Evolutionary conservation across 768 basidiomycete genomes (phyloP), one percentile per base, ranked within the genome.

Genomic region (Termitomyces sp.): DNA sequence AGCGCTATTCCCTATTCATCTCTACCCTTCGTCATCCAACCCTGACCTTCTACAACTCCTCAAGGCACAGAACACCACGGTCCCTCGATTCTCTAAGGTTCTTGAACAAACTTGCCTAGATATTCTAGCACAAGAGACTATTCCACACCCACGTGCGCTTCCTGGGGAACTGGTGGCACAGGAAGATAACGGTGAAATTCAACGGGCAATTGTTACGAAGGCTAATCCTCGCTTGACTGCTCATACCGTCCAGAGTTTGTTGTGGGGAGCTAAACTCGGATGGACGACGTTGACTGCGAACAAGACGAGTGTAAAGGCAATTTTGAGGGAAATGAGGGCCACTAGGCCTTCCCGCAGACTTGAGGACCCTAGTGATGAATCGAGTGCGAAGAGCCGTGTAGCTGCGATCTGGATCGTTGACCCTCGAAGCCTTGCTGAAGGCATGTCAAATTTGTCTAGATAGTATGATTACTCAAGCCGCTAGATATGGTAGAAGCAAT

Each of bases 271-370:
- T 0, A 72, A 72, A 40, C 72, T 80, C 28, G 85, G 86, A 0
- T 87, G 89, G 88, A 94, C 93, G 60, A 92, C 90, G n/a, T 73
- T 95, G 49, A 94, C 92, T 4, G 91, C 91, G 9, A 95, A 96
- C 63, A 78, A 83, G 61, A 79, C 86, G 32, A 92, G 92, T 62
- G 83, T 94, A 26, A 85, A 80, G 65, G 85, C 85, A 24, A 75
- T 94, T n/a, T 59, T 93, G 58, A 76, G 84, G 59, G 88, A 88
- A 68, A 79, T 92, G 69, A 80, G 75, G 56, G 65, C 69, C 16
- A 71, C 73, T 2, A 72, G 72, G 32, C 64, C 72, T 28, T 67
- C 69, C 32, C 72, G 71, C 2, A 65, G 69, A 36, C 57, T 75
- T 3, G 74, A 71, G 26, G 70, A 69, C 13, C 60, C 61, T 30